Base-by-base conservation (phyloP, 2,329 filamentous ascomycete species). In the Escovopsis weberi region DNA sequence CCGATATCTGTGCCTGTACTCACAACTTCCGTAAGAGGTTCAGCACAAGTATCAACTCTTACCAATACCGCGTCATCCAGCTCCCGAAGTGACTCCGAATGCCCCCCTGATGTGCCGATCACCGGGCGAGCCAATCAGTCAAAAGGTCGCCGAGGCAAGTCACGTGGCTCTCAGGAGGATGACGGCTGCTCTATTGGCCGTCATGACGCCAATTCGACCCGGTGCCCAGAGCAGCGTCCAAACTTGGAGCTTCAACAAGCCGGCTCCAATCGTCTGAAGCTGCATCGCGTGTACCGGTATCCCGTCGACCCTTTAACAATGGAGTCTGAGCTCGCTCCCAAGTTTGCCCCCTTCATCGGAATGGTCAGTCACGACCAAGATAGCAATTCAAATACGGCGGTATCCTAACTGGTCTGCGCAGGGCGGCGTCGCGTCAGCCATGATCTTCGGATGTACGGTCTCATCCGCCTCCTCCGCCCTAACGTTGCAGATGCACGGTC, bases 261-360 rank as follows among this genome's bases (percentile, higher is more conserved):
- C 33, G 23, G 38, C 40, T 41, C 23, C 26, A 18, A 18, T 32
- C 37, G 38, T 28, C 42, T 23, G 15, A 32, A 32, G 28, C 28
- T 32, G 8, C 11, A 9, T 9, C 28, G 28, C 28, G 28, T 7
- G 8, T 32, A 9, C 23, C 23, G 3, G 23, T 7, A 32, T 32
- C 28, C 11, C 28, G 7, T 32, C 28, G 8, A 32, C 28, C 4
- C 4, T 6, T 7, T 1, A 4, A 32, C 8, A 11, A 77, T 77
- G 74, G 65, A 73, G 52, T 75, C 74, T 39, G 75, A 79, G 51
- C 64, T 78, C 48, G 69, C 80, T 46, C 85, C 85, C 54, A 84
- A 83, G 66, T 89, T 88, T 61, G 85, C 85, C 67, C 84, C 84
- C 54, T 91, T 89, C 69, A 74, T 89, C 61, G 85, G 85, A 69